Conservation (phyloP, 192 early-diverging fungal species). For the Diversispora epigaea region DNA sequence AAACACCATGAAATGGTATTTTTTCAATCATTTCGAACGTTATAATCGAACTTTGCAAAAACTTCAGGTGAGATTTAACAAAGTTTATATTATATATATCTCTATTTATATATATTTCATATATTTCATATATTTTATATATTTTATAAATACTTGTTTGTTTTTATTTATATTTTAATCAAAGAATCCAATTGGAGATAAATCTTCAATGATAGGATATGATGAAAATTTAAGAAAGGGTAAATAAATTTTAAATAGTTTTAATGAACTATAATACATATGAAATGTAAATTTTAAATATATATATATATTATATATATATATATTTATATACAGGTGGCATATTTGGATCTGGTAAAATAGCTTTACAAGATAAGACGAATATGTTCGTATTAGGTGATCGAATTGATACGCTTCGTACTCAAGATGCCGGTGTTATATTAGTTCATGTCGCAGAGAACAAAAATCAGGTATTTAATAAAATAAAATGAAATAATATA, state of each 20-base stretch:
- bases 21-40: conserved; percentile 84
- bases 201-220: conserved; percentile 79
- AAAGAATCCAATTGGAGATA: conserved; percentile 73
- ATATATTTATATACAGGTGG: conserved; percentile 34
- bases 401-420: conserved; percentile 73
- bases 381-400: conserved; percentile 86
- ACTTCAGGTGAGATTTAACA: conserved; percentile 59
- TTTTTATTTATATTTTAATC: background rate
- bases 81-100: too few species aligned
- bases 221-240: conserved; percentile 77
- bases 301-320: background rate
- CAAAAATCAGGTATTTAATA: conserved; percentile 56
- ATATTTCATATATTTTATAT: background rate
- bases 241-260: conserved; percentile 32
- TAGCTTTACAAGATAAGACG: conserved; percentile 70
- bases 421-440: conserved; percentile 83
- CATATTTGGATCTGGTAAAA: conserved; percentile 68
- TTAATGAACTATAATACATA: background rate
- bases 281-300: background rate
- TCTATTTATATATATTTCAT: background rate
- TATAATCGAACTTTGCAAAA: conserved; percentile 76
- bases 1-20: conserved; percentile 82
- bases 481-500: background rate
- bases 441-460: conserved; percentile 79
- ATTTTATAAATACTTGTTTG: background rate